Evolutionary conservation across 495 filamentous ascomycete genomes (phyloP).

Genomic region (Neurospora sp.): DNA sequence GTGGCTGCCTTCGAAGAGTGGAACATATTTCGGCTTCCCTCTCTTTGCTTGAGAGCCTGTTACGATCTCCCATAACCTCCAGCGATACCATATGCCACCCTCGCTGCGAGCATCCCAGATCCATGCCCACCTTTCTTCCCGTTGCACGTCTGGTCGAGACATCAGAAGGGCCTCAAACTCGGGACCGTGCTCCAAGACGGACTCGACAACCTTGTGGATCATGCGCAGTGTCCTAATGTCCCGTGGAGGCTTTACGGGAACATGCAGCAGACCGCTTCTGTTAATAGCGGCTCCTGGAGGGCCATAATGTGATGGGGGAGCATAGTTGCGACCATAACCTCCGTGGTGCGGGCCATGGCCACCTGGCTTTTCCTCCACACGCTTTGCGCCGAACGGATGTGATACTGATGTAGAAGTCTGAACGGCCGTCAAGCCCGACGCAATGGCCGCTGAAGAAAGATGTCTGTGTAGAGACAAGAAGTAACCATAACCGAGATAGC

Average conservation of each 20-base stretch:
- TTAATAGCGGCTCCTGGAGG: conserved; percentile 35
- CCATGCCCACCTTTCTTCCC: conserved; percentile 86
- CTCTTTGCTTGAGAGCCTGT: conserved; percentile 41
- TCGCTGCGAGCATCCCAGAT: conserved; percentile 78
- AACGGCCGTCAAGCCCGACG: conserved; percentile 42
- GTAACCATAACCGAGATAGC: conserved; percentile 80
- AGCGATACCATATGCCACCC: conserved; percentile 79
- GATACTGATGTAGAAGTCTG: conserved; percentile 43
- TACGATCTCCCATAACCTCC: conserved; percentile 77
- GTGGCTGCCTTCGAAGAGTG: conserved; percentile 61
- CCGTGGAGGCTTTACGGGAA: conserved; percentile 64
- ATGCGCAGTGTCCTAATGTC: conserved; percentile 72
- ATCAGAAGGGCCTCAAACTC: conserved; percentile 93
- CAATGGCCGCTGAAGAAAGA: conserved; percentile 71
- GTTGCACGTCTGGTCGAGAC: conserved; percentile 68
- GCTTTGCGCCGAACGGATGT: conserved; percentile 78
- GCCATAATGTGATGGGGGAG: conserved; percentile 65
- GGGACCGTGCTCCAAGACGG: conserved; percentile 64
- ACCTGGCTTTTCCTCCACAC: conserved; percentile 39
- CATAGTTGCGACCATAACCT: conserved; percentile 61
- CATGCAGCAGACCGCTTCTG: conserved; percentile 45
- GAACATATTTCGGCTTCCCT: conserved; percentile 35
- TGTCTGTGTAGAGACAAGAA: conserved; percentile 73
- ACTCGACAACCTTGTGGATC: conserved; percentile 83
- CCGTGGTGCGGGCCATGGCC: conserved; percentile 49